phyloP scores from a whole-genome alignment of 192 early-diverging fungal genomes.

The Coemansia sp. region DNA sequence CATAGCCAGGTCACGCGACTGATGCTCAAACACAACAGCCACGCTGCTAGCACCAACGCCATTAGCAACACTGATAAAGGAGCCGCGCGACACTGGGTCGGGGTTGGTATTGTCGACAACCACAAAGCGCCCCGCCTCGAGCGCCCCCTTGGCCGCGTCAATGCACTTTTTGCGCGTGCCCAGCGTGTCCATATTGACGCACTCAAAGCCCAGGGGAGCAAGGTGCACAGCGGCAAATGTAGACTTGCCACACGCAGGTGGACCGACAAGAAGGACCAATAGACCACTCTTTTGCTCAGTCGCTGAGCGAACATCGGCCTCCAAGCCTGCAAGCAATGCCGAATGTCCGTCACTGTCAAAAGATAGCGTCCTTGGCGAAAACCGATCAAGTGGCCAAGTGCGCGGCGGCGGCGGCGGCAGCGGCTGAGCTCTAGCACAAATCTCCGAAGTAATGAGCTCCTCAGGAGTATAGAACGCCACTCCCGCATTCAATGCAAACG shows the following conservation, averaged over 20 bases:
- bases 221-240: constrained; percentile 67
- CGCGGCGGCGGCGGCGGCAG: constrained; percentile 21
- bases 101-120: constrained; percentile 88
- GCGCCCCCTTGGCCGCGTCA: constrained; percentile 50
- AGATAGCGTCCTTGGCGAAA: constrained; percentile 4
- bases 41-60: constrained; percentile 15
- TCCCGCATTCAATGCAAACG: constrained; percentile 75
- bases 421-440: constrained; percentile 17
- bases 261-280: constrained; percentile 75
- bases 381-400: constrained; percentile 8
- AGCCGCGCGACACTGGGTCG: constrained; percentile 55
- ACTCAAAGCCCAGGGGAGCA: constrained; percentile 61
- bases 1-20: constrained; percentile 65
- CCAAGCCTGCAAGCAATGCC: constrained; percentile 21
- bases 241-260: constrained; percentile 83
- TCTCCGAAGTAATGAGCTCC: constrained; percentile 63
- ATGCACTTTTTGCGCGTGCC: constrained; percentile 78
- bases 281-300: constrained; percentile 36
- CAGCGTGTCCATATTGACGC: constrained; percentile 82
- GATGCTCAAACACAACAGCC: constrained; percentile 56
- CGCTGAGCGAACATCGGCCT: constrained; percentile 21
- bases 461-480: constrained; percentile 83
- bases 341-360: background rate
- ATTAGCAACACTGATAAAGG: constrained; percentile 67
- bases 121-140: constrained; percentile 57